Conservation (phyloP, 1,139 yeast species). For the Lodderomyces jiufengensis region DNA sequence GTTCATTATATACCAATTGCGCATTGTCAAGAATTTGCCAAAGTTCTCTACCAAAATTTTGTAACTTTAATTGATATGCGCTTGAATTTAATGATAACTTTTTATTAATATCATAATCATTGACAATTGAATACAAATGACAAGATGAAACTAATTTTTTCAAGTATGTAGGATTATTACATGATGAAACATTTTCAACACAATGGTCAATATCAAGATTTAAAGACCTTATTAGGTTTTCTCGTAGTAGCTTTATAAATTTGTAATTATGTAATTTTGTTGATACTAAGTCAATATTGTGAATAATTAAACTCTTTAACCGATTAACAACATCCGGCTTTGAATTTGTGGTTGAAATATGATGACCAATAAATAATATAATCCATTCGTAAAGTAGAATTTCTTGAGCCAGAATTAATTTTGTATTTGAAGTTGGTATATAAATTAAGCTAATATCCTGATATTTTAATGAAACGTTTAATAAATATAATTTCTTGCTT, state of each 20-base stretch:
- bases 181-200: constrained; percentile 8
- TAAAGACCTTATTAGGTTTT: constrained; percentile 15
- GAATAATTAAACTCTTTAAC: constrained; percentile 31
- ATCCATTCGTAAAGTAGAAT: constrained; percentile 30
- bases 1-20: constrained; percentile 3
- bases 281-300: constrained; percentile 29
- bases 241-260: constrained; percentile 19
- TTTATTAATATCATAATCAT: constrained; percentile 35
- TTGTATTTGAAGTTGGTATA: constrained; percentile 4
- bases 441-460: constrained; percentile 12
- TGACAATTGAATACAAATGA: constrained; percentile 34
- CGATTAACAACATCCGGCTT: constrained; percentile 17
- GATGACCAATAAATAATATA: constrained; percentile 24
- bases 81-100: constrained; percentile 26
- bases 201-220: constrained; percentile 14
- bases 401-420: constrained; percentile 1
- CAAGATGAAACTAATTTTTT: constrained; percentile 16
- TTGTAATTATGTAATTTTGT: constrained; percentile 28
- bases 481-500: constrained; percentile 13
- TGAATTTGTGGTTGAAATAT: constrained; percentile 20
- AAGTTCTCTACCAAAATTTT: constrained; percentile 29
- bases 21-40: constrained; percentile 28
- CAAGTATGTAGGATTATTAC: constrained; percentile 1
- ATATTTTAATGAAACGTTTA: constrained; percentile 13
- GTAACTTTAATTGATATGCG: constrained; percentile 27